These are phyloP conservation scores for Sparassis latifolia DNA, from an alignment of 1,284 basidiomycete species.

Conservation along the genomic window DNA sequence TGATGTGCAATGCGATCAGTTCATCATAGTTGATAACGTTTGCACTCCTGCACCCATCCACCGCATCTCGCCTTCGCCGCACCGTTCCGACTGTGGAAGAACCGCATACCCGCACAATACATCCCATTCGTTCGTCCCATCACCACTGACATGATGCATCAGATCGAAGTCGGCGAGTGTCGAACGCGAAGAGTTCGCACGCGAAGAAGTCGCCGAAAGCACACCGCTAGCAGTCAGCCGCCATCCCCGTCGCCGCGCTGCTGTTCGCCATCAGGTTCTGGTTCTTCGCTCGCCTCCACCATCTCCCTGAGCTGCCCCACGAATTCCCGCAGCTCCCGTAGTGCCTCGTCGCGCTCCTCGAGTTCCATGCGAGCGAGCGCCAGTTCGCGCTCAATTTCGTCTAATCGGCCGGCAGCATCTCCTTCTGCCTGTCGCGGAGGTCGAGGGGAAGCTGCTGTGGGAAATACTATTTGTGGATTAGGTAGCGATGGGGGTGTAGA, in stretches of 20 bases:
- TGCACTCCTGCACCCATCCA: no score
- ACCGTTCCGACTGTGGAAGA: no score
- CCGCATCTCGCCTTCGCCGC: no score
- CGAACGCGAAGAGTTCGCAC: no score
- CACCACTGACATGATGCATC: background rate
- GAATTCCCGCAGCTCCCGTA: slow-evolving; percentile 16
- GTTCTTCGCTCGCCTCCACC: background rate
- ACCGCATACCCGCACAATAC: background rate
- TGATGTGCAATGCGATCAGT: no score
- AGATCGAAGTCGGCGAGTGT: background rate
- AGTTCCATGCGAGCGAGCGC: slow-evolving; percentile 13
- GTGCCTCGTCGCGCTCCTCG: slow-evolving; percentile 15
- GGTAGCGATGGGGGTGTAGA: background rate
- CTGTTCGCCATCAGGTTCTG: no score
- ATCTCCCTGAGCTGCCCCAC: slow-evolving; percentile 10
- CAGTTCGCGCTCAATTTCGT: slow-evolving; percentile 19
- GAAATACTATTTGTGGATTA: background rate
- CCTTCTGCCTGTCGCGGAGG: slow-evolving; percentile 3
- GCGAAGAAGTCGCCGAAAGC: no score
- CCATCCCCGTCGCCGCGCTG: no score
- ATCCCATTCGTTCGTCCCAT: background rate
- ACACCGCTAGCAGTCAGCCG: no score
- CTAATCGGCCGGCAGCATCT: slow-evolving; percentile 12
- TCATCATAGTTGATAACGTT: no score
- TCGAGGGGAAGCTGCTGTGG: background rate